Evolutionary conservation across 306 rosid genomes (phyloP).

Genomic region (Amphicarpaea edgeworthii): DNA sequence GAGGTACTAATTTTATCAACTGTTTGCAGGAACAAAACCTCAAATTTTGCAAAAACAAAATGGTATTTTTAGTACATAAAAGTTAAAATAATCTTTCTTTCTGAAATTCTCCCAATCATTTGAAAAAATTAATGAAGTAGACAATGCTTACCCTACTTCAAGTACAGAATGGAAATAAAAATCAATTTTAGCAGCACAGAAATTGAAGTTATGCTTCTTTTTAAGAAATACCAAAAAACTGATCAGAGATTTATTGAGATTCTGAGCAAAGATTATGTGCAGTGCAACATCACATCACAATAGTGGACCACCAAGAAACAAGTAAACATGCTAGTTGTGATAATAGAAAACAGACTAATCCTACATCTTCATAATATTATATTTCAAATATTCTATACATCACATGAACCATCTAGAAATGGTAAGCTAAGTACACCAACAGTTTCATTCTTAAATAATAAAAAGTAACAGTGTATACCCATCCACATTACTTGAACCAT

Average conservation of each 20-base stretch:
- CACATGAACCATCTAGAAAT: conserved; percentile 29
- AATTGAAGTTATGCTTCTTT: not conserved
- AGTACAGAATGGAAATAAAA: conserved; percentile 19
- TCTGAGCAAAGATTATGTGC: not conserved
- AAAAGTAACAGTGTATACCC: conserved; percentile 61
- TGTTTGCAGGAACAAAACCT: not conserved
- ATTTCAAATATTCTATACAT: conserved; percentile 9
- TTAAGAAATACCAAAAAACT: not conserved
- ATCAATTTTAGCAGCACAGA: not conserved
- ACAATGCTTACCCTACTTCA: not conserved
- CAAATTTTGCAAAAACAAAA: not conserved
- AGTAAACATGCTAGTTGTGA: not conserved
- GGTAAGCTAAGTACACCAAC: conserved; percentile 11
- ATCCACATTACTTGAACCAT: conserved; percentile 66
- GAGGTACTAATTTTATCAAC: not conserved
- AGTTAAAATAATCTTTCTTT: conserved; percentile 7
- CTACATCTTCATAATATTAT: conserved; percentile 15
- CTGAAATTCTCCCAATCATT: conserved; percentile 6
- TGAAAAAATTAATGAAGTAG: not conserved
- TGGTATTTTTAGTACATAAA: not conserved
- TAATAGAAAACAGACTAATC: conserved; percentile 27
- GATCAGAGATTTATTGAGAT: not conserved
- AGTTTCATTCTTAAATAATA: conserved; percentile 39
- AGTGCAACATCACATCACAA: conserved; percentile 17
- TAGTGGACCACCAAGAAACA: conserved; percentile 32